A percentile compares a stretch with the other conserved stretches of the same genome.
phyloP scores from a whole-genome alignment of 140 eudicot species.

The Ambrosia hybrid region DNA sequence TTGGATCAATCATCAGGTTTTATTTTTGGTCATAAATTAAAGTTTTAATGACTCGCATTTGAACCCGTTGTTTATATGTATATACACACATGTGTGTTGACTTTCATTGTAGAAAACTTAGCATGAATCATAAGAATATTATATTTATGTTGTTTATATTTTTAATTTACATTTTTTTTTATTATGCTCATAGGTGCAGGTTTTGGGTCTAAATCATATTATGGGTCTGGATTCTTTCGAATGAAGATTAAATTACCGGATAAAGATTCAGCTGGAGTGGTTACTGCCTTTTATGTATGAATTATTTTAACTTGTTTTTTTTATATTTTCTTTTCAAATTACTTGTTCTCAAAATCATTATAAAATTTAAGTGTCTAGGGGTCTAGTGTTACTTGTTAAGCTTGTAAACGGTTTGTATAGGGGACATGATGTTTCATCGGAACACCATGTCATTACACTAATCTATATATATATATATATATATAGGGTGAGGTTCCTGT shows the following conservation, averaged over 20 bases:
- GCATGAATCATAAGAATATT: no score
- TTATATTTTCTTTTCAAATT: background rate
- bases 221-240: constrained; percentile 69
- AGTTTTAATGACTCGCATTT: background rate
- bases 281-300: constrained; percentile 70
- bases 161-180: background rate
- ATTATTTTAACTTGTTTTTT: background rate
- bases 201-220: constrained; percentile 56
- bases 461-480: no score
- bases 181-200: constrained; percentile 49
- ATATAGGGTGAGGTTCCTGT: no score
- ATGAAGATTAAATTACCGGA: constrained; percentile 70
- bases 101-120: no score
- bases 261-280: constrained; percentile 71
- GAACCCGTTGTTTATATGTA: background rate
- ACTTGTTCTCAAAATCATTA: background rate
- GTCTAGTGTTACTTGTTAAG: no score
- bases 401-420: no score
- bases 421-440: no score
- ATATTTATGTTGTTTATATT: background rate
- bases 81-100: no score
- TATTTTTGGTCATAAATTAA: background rate
- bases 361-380: background rate
- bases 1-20: constrained; percentile 66
- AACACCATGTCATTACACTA: no score